Base-by-base conservation (phyloP, 2,329 filamentous ascomycete species). In the Stenocarpella maydis region DNA sequence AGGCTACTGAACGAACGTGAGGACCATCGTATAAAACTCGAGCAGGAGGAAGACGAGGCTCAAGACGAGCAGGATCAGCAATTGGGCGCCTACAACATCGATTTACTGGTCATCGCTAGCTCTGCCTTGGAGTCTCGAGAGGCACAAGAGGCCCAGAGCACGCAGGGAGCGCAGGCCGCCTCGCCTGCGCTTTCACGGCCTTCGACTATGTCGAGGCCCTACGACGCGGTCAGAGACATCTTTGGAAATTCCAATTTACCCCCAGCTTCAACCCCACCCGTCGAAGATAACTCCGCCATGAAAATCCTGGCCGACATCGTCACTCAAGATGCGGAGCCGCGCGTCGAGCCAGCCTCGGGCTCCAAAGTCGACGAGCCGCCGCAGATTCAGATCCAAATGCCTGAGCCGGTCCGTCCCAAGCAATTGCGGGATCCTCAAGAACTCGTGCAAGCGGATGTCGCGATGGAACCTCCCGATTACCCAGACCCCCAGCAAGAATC, bases 181-280 rank as follows among this genome's bases (percentile, higher is more conserved):
- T 71, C 67, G 24, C 67, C 70, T n/a, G 37, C 37, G 28, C 41
- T 60, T 19, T 65, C 67, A 43, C 71, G 28, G 34, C 75, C 15
- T 69, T 73, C 54, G 68, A 74, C 71, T 17, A 73, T 68, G n/a
- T 80, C 81, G 14, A 77, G 80, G 28, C 81, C 81, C 0, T 84
- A 83, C 69, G 82, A 84, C 72, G 82, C 82, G 2, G 81, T 84
- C 28, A 75, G 82, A 52, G 82, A 84, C 64, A 79, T 83, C 7
- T 82, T 84, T 64, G 80, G 77, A 3, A 75, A 75, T 50, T 75
- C 74, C n/a, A 74, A 78, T 12, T 71, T 80, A 8, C 71, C 74
- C 9, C 73, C 75, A 15, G 26, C 72, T 31, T 63, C 72, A 41
- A 73, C 73, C 17, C 68, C 70, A 17, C 52, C 71, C 52, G 37